A percentile compares a stretch with the other conserved stretches of the same genome.
These are phyloP conservation scores for Apiospora rasikravindrae DNA, from an alignment of 2,329 filamentous ascomycete species.

Conservation along the genomic window DNA sequence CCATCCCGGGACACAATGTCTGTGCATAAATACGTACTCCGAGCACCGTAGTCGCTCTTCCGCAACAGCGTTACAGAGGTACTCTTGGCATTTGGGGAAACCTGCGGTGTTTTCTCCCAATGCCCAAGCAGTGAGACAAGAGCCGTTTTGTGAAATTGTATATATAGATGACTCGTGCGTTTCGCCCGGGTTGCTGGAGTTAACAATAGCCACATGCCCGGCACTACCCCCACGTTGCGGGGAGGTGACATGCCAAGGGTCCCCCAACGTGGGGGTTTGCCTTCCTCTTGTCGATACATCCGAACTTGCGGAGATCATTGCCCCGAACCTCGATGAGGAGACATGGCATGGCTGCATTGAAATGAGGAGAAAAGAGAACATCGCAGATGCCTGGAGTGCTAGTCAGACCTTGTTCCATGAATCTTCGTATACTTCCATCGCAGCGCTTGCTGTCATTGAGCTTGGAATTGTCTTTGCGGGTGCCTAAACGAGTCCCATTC, in stretches of 20 bases:
- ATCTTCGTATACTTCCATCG: not conserved
- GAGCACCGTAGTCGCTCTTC: not conserved
- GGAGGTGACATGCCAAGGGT: not conserved
- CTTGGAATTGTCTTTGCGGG: not conserved
- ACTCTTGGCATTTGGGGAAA: not conserved
- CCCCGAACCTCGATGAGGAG: slow-evolving; percentile 8
- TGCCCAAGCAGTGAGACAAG: not conserved
- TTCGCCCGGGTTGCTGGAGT: not conserved
- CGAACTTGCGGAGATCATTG: slow-evolving; percentile 1
- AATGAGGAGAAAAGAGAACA: not conserved
- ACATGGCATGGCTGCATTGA: not conserved
- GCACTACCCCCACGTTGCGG: slow-evolving; percentile 12
- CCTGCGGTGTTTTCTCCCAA: not conserved
- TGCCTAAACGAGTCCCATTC: not conserved
- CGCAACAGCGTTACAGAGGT: not conserved
- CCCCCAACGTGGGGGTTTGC: slow-evolving; percentile 1
- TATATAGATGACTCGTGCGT: not conserved
- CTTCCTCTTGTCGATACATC: not conserved
- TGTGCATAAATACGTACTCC: not conserved
- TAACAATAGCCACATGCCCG: not conserved
- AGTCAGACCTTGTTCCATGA: not conserved
- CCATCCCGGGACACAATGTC: not conserved
- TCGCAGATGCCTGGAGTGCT: not conserved
- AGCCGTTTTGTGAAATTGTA: not conserved
- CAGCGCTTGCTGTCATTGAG: not conserved